phyloP scores from a whole-genome alignment of 345 rosid species.

The Clausena lansium region DNA sequence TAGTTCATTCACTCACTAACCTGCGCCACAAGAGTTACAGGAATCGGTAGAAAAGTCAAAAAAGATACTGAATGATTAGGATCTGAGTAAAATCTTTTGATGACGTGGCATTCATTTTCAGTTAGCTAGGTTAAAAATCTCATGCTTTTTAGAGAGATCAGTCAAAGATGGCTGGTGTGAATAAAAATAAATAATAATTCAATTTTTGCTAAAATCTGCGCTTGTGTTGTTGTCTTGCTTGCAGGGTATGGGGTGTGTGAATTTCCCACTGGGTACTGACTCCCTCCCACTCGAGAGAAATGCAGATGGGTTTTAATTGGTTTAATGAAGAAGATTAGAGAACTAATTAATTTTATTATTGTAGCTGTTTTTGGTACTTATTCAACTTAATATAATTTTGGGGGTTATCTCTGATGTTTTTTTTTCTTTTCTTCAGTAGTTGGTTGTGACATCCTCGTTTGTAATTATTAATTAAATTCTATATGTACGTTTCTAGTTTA shows the following conservation, averaged over 20 bases:
- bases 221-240: background rate
- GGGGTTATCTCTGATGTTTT: background rate
- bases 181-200: no score
- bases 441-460: background rate
- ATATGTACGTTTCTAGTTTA: background rate
- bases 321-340: background rate
- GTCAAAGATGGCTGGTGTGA: background rate
- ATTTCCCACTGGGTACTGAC: slow-evolving; percentile 64
- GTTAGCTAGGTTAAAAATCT: background rate
- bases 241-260: slow-evolving; percentile 64
- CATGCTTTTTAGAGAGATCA: no score
- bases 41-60: no score
- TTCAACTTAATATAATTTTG: background rate
- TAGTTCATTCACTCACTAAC: no score
- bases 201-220: background rate
- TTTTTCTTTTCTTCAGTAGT: background rate
- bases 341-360: background rate
- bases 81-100: background rate
- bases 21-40: no score
- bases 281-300: slow-evolving; percentile 10
- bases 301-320: background rate
- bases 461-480: background rate
- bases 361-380: background rate
- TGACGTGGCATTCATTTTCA: slow-evolving; percentile 5
- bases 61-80: no score